Evolutionary conservation across 1,284 basidiomycete genomes (phyloP), one percentile per base, ranked within the genome.

Genomic region (Inonotus hispidus): DNA sequence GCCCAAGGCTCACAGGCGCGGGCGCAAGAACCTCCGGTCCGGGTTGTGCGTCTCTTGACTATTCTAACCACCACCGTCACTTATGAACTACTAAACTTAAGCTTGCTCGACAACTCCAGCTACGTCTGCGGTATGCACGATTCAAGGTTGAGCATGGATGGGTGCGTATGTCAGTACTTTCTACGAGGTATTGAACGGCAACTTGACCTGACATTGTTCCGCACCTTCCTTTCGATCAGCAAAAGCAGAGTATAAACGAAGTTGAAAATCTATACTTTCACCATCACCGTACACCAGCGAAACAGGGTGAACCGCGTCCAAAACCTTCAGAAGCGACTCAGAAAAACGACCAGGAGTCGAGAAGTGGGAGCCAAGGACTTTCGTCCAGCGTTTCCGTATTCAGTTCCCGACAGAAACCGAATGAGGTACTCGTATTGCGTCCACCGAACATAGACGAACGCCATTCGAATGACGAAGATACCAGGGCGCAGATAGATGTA

Each of bases 131-230:
- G 68, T 91, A 90, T 68, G 88, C 89, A 13, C 79, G 82, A 66
- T 75, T 91, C 56, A 91, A 91, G 68, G 88, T 91, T 50, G 87
- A 91, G 64, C 81, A 89, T 68, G 88, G 88, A 54, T 91, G 88
- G 88, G 88, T 90, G 69, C 53, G 84, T 75, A 60, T 6, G 62
- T 29, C 23, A 37, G n/a, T 25, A 10, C 8, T 19, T 19, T 54
- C 50, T 37, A 37, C 38, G 45, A 41, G 35, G 53, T 21, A 19
- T 21, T 38, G 23, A 14, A 3, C 38, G 21, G n/a, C 11, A 39
- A 6, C 38, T 16, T 39, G 14, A 25, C 53, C 19, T 45, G 38
- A 14, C 53, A 56, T 59, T 21, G 60, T 46, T 47, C 46, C 16
- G 10, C 35, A n/a, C n/a, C n/a, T n/a, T n/a, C n/a, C n/a, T n/a